phyloP scores from a whole-genome alignment of 2,329 filamentous ascomycete species.

The Pseudopyrenochaeta lycopersici region DNA sequence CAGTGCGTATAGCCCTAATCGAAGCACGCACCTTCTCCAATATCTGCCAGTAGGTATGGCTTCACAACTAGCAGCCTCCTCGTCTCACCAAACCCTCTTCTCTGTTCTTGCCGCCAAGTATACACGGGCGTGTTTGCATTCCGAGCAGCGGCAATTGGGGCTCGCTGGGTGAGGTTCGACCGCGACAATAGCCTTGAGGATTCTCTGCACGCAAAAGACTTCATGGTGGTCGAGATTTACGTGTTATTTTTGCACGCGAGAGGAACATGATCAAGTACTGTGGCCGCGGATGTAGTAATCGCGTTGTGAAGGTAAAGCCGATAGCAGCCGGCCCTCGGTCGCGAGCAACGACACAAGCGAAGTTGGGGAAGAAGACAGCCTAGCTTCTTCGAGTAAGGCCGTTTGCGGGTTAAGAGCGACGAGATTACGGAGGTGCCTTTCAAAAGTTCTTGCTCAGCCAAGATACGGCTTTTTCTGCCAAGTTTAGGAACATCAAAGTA shows the following conservation, averaged over 20 bases:
- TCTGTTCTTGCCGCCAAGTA: slow-evolving; percentile 27
- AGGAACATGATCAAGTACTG: slow-evolving; percentile 36
- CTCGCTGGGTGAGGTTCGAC: slow-evolving; percentile 25
- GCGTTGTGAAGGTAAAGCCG: slow-evolving; percentile 27
- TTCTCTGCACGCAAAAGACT: slow-evolving; percentile 41
- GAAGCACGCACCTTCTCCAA: slow-evolving; percentile 75
- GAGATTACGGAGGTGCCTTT: too few relatives aligned
- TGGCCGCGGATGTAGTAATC: slow-evolving; percentile 21
- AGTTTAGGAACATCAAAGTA: too few relatives aligned
- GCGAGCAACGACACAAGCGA: slow-evolving; percentile 21
- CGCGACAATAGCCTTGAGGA: slow-evolving; percentile 37
- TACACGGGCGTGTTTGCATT: slow-evolving; percentile 21
- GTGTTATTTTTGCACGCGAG: slow-evolving; percentile 15
- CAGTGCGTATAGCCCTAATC: not conserved
- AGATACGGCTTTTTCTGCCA: too few relatives aligned
- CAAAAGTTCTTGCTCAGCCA: too few relatives aligned
- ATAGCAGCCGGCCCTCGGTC: slow-evolving; percentile 23
- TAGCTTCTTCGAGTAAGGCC: slow-evolving; percentile 10
- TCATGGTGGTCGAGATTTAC: slow-evolving; percentile 35
- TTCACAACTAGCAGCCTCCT: slow-evolving; percentile 65
- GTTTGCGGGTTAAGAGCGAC: slow-evolving; percentile 29
- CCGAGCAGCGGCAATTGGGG: slow-evolving; percentile 33
- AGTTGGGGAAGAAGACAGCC: slow-evolving; percentile 23
- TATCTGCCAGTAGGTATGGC: slow-evolving; percentile 83
- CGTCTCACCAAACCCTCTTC: slow-evolving; percentile 51